These are phyloP conservation scores for Mycosphaerella sp. DNA, from an alignment of 2,329 filamentous ascomycete species.

Conservation along the genomic window DNA sequence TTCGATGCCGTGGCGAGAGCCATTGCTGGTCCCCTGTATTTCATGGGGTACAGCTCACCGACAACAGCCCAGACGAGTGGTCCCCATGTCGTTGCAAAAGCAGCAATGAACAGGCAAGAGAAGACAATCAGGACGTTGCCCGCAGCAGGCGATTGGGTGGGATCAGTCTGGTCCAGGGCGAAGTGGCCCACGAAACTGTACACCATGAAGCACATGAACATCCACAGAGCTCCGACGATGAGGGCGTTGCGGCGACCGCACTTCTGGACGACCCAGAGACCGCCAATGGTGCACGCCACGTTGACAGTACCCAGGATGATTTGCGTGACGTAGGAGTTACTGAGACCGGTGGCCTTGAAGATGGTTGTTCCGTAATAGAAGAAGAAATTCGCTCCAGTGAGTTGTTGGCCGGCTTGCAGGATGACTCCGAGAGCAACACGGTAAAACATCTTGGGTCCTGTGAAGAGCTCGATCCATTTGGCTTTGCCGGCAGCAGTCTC, in stretches of 20 bases:
- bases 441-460: conserved; percentile 29
- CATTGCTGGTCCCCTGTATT: conserved; percentile 41
- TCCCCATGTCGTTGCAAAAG: conserved; percentile 35
- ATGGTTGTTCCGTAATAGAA: conserved; percentile 32
- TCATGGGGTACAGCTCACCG: conserved; percentile 33
- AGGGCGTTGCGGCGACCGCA: conserved; percentile 45
- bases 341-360: conserved; percentile 33
- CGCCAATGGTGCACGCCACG: conserved; percentile 43
- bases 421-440: conserved; percentile 30
- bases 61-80: conserved; percentile 33
- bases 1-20: conserved; percentile 41
- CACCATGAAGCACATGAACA: conserved; percentile 55
- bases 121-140: conserved; percentile 34
- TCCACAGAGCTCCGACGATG: conserved; percentile 40
- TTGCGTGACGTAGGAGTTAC: conserved; percentile 42
- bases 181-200: conserved; percentile 38
- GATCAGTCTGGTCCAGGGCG: conserved; percentile 19
- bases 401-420: conserved; percentile 31
- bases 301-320: conserved; percentile 46
- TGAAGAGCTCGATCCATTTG: conserved; percentile 26
- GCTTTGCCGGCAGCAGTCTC: conserved; percentile 19
- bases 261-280: conserved; percentile 45
- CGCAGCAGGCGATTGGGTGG: conserved; percentile 23
- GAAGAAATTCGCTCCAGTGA: conserved; percentile 40
- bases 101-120: conserved; percentile 34